Percentiles rank a stretch among this genome's conserved stretches.
These are phyloP conservation scores for Yamadazyma spencermartinsiae DNA, from an alignment of 1,139 yeast species.

Conservation along the genomic window DNA sequence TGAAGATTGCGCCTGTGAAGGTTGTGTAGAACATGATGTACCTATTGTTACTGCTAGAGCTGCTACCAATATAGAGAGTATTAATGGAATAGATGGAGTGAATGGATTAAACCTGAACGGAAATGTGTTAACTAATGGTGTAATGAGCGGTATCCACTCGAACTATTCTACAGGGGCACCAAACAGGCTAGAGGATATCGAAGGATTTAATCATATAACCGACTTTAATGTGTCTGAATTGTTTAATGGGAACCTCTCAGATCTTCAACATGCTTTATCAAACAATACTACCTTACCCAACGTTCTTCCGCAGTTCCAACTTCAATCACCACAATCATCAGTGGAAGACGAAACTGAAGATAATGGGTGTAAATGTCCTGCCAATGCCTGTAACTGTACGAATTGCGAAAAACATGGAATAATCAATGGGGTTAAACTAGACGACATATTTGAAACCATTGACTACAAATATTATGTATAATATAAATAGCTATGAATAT, in stretches of 20 bases:
- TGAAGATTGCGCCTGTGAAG: slow-evolving; percentile 47
- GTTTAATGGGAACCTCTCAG: slow-evolving; percentile 1
- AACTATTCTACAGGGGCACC: not conserved
- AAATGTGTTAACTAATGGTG: not conserved
- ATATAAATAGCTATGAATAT: too few species aligned
- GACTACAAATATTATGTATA: slow-evolving; percentile 7
- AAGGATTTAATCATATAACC: not conserved
- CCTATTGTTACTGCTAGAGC: not conserved
- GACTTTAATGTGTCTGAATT: not conserved
- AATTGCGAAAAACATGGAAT: slow-evolving; percentile 59
- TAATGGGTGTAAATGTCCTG: slow-evolving; percentile 40
- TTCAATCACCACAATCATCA: not conserved
- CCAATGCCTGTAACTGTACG: slow-evolving; percentile 49
- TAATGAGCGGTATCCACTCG: not conserved
- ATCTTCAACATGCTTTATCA: slow-evolving; percentile 2
- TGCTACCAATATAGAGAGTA: too few species aligned
- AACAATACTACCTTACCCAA: too few species aligned
- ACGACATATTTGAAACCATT: slow-evolving; percentile 29
- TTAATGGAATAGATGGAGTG: too few species aligned
- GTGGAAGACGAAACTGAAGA: slow-evolving; percentile 6
- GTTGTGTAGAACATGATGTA: slow-evolving; percentile 45
- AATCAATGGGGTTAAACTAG: slow-evolving; percentile 47
- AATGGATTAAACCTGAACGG: too few species aligned
- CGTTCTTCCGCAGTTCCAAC: too few species aligned
- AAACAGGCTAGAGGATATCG: not conserved